A percentile compares a stretch with the other conserved stretches of the same genome.
Conservation (phyloP, 192 early-diverging fungal genomes). For the Gaertneriomyces sp. region DNA sequence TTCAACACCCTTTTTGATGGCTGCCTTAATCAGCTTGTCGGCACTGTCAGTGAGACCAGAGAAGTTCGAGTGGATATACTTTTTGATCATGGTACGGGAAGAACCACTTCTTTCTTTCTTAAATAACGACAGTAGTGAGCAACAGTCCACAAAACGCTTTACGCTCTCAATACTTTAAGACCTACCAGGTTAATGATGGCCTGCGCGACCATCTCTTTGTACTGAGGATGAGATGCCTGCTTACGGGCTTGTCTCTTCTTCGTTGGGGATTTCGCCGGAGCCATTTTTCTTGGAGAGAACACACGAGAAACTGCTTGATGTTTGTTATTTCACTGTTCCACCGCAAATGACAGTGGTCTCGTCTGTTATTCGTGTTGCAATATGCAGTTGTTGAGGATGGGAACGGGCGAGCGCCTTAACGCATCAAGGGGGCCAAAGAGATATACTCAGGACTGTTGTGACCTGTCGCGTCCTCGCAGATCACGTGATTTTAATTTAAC, state of each 20-base stretch:
- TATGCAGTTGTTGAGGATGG: no score
- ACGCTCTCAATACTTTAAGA: neutral
- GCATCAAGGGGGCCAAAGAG: no score
- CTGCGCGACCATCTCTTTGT: conserved; percentile 39
- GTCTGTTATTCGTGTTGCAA: no score
- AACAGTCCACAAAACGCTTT: neutral
- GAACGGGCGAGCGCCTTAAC: no score
- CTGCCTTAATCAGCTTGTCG: conserved; percentile 57
- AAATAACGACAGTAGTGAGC: neutral
- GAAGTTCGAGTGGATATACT: conserved; percentile 72
- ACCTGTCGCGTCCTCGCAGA: no score
- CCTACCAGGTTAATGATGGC: conserved; percentile 37
- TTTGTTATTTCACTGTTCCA: no score
- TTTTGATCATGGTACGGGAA: conserved; percentile 72
- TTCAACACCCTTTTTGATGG: conserved; percentile 67
- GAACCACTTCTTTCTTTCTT: conserved; percentile 70
- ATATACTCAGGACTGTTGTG: no score
- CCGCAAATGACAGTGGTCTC: no score
- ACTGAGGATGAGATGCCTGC: conserved; percentile 29
- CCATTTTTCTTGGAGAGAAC: neutral
- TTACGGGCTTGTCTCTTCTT: conserved; percentile 12
- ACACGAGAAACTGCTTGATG: no score
- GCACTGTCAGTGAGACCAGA: conserved; percentile 42
- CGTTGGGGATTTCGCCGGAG: conserved; percentile 1
- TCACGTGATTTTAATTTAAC: no score